Conservation (phyloP, 306 rosid genomes). For the Myrica gale region DNA sequence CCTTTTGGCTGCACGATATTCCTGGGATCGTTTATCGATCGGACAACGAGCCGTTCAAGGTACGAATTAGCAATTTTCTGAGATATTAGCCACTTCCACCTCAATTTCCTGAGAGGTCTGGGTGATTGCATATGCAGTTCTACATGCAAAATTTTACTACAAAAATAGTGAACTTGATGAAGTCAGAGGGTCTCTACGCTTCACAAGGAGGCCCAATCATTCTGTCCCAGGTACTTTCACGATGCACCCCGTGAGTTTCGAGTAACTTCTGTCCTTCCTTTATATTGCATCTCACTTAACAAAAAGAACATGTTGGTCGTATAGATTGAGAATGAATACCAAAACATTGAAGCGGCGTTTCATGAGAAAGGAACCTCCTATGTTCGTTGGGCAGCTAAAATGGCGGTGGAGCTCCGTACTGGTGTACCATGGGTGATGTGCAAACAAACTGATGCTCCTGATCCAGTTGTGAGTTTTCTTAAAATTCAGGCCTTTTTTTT, state of each 20-base stretch:
- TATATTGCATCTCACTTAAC: no score
- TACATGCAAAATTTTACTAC: constrained; percentile 76
- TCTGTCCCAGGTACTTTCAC: constrained; percentile 49
- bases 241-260: no score
- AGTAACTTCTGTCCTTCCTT: background rate
- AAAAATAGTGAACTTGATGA: constrained; percentile 66
- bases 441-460: constrained; percentile 79
- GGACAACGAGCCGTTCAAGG: constrained; percentile 80
- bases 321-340: constrained; percentile 75
- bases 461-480: constrained; percentile 55
- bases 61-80: constrained; percentile 9
- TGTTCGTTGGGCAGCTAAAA: constrained; percentile 67
- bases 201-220: constrained; percentile 86
- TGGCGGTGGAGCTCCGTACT: constrained; percentile 67
- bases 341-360: constrained; percentile 55
- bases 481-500: no score
- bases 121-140: constrained; percentile 34
- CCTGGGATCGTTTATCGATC: constrained; percentile 70
- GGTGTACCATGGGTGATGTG: constrained; percentile 86
- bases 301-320: background rate
- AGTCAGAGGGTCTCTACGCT: constrained; percentile 60
- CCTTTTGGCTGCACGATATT: constrained; percentile 82
- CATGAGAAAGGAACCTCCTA: constrained; percentile 36
- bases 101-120: background rate
- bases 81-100: no score